Conservation (phyloP, 2,329 filamentous ascomycete species). For the Sporothrix phasma region DNA sequence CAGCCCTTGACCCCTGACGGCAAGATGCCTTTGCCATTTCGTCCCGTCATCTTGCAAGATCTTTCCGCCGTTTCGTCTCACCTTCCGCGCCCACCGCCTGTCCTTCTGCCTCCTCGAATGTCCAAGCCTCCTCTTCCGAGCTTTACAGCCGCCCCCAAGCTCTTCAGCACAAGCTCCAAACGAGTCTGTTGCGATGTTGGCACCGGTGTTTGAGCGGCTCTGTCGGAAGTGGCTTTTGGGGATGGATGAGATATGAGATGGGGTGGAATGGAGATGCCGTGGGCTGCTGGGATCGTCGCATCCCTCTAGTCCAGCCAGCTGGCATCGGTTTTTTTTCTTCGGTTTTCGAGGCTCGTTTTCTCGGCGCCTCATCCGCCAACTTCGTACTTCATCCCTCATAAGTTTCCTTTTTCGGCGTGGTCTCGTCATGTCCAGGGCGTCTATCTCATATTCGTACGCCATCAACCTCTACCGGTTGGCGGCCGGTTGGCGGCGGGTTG, state of each 20-base stretch:
- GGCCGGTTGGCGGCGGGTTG: no score
- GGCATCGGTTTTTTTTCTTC: neutral
- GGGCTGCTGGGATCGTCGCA: no score
- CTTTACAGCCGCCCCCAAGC: neutral
- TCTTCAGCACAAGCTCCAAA: neutral
- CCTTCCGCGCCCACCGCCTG: neutral
- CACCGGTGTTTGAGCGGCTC: neutral
- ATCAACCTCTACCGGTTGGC: neutral
- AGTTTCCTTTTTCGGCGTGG: neutral
- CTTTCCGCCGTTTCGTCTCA: neutral
- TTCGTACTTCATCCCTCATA: neutral
- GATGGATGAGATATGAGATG: neutral
- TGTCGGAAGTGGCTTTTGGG: neutral
- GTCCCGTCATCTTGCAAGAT: neutral
- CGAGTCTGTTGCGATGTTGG: neutral
- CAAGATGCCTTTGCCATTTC: neutral
- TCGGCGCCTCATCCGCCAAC: no score
- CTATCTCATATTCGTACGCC: neutral
- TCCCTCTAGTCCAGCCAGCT: neutral
- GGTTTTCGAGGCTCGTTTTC: neutral
- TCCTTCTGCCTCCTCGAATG: neutral
- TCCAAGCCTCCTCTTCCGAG: neutral
- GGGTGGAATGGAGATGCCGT: no score
- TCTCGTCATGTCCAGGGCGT: neutral
- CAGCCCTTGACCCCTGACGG: neutral